A percentile compares a stretch with the other conserved stretches of the same genome.
phyloP scores from a whole-genome alignment of 192 early-diverging fungal species.

The Pecoramyces ruminantium region DNA sequence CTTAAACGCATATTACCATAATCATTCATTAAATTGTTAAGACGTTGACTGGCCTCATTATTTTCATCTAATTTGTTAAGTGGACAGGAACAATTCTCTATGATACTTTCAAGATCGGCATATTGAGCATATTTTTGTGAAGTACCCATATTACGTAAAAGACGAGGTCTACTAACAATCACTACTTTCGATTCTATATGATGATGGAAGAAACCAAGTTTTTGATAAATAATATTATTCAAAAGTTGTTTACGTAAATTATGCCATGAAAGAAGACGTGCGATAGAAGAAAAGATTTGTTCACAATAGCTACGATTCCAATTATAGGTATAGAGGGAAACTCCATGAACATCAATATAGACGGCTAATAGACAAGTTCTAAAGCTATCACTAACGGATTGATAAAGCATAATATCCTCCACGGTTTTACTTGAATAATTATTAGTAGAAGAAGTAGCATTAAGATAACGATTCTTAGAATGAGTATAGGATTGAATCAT shows the following conservation, averaged over 20 bases:
- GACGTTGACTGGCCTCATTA: not conserved
- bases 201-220: not conserved
- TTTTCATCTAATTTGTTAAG: not conserved
- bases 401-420: not conserved
- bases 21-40: not conserved
- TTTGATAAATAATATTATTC: not conserved
- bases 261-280: not conserved
- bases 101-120: not conserved
- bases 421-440: not conserved
- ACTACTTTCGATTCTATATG: not conserved
- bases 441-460: not conserved
- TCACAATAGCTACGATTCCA: not conserved
- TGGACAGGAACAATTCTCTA: not conserved
- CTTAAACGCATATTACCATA: not conserved
- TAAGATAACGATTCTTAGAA: not conserved
- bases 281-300: not conserved
- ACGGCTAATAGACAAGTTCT: not conserved
- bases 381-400: not conserved
- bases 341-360: not conserved
- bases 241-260: not conserved
- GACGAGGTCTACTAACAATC: not conserved
- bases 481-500: not conserved
- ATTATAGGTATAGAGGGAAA: not conserved
- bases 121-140: not conserved
- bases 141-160: not conserved